Evolutionary conservation across 192 early-diverging fungal species (phyloP).

Genomic region (Rhizoclosmatium globosum): DNA sequence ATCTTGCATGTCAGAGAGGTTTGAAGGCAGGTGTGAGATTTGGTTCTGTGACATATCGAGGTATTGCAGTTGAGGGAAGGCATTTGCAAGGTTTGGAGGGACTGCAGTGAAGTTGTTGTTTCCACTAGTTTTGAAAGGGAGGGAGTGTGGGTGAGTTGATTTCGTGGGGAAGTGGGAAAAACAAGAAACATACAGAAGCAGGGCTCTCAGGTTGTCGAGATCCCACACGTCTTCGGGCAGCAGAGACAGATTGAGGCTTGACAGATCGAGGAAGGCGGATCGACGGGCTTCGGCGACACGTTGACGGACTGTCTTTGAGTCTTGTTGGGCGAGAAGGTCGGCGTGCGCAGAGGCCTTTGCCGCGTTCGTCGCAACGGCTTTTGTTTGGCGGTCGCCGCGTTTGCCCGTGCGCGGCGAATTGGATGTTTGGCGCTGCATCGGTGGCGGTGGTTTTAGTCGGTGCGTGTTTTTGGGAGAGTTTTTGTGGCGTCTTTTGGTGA

Average conservation of each 20-base stretch:
- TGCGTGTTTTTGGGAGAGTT: constrained; percentile 11
- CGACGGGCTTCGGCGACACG: constrained; percentile 47
- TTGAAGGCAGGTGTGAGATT: constrained; percentile 39
- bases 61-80: constrained; percentile 51
- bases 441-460: not conserved
- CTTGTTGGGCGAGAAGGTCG: constrained; percentile 30
- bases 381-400: constrained; percentile 34
- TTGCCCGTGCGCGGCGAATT: constrained; percentile 33
- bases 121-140: constrained; percentile 42
- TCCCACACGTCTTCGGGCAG: constrained; percentile 49
- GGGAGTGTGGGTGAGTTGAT: not conserved
- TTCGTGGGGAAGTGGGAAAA: not conserved
- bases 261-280: constrained; percentile 52
- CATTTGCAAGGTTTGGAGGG: constrained; percentile 40
- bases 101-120: constrained; percentile 47
- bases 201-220: constrained; percentile 39
- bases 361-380: not conserved
- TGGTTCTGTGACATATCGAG: constrained; percentile 51
- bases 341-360: constrained; percentile 8
- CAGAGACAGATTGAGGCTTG: constrained; percentile 37
- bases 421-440: not conserved
- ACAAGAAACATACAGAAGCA: constrained; percentile 47
- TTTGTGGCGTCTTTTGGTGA: not conserved
- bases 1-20: constrained; percentile 44
- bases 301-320: constrained; percentile 52